Percentiles rank a stretch among this genome's conserved stretches.
Conservation (phyloP, 371 early-diverging fungal species). For the Phascolomyces articulosus region DNA sequence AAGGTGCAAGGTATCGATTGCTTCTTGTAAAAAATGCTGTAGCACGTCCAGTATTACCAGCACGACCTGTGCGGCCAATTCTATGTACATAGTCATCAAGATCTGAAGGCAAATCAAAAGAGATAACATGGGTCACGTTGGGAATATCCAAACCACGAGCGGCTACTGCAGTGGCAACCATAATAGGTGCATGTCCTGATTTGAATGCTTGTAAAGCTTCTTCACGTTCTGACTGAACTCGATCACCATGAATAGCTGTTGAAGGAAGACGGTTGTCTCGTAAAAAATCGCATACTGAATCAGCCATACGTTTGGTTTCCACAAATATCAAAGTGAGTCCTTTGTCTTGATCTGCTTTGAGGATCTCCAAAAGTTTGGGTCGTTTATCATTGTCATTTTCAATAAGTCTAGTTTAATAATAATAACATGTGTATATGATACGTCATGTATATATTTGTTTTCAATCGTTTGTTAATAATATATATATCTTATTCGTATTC, state of each 20-base stretch:
- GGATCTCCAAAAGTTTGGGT: conserved; percentile 77
- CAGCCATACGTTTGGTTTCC: conserved; percentile 98
- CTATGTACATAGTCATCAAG: conserved; percentile 97
- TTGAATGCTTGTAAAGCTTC: conserved; percentile 89
- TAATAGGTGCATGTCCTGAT: conserved; percentile 84
- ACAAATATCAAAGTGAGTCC: conserved; percentile 96
- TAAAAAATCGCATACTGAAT: conserved; percentile 83
- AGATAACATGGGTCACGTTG: conserved; percentile 89
- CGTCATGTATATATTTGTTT: too few species aligned
- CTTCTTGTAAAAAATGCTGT: conserved; percentile 95
- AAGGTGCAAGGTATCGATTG: conserved; percentile 83
- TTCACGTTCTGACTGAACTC: conserved; percentile 97
- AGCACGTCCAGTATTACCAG: conserved; percentile 91
- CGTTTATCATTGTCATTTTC: conserved; percentile 79
- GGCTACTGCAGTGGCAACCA: conserved; percentile 99
- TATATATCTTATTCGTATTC: too few species aligned
- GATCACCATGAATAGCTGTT: conserved; percentile 96
- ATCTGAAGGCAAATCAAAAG: conserved; percentile 93
- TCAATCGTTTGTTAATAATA: too few species aligned
- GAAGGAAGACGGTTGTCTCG: conserved; percentile 73
- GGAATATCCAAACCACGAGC: conserved; percentile 97
- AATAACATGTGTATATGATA: too few species aligned
- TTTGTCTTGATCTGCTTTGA: conserved; percentile 55
- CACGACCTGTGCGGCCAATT: conserved; percentile 94
- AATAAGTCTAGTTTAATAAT: conserved; percentile 36